These are phyloP conservation scores for Sugiyamaella boreocaroliniensis DNA, from an alignment of 805 yeast genomes.

Conservation along the genomic window DNA sequence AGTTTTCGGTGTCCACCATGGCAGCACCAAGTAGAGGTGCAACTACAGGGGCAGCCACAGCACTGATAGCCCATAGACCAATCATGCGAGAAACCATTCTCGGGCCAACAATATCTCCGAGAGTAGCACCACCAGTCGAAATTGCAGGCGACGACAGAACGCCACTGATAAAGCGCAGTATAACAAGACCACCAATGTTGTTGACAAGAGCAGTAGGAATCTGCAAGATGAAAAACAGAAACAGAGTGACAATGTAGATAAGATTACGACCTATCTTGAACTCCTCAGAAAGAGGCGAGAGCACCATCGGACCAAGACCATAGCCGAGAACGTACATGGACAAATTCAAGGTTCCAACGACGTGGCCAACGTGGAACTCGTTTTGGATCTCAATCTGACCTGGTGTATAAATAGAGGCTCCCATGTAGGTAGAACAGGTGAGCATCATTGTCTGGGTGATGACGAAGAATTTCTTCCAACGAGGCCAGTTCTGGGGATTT, in stretches of 20 bases:
- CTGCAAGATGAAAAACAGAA: conserved; percentile 45
- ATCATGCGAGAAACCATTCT: conserved; percentile 41
- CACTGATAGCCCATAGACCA: conserved; percentile 48
- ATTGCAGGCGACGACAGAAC: conserved; percentile 50
- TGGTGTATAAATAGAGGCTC: conserved; percentile 54
- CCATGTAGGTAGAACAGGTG: conserved; percentile 50
- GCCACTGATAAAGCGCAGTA: conserved; percentile 49
- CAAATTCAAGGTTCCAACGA: conserved; percentile 47
- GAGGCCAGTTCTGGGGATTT: conserved; percentile 54
- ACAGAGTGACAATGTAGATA: conserved; percentile 41
- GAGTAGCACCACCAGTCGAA: conserved; percentile 53
- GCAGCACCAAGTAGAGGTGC: conserved; percentile 56
- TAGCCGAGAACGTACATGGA: conserved; percentile 60
- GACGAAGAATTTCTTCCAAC: conserved; percentile 35
- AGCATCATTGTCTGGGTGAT: conserved; percentile 39
- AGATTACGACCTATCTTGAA: conserved; percentile 42
- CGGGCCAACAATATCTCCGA: conserved; percentile 41
- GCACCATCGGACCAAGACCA: conserved; percentile 57
- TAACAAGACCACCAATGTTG: conserved; percentile 45
- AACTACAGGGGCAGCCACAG: conserved; percentile 47
- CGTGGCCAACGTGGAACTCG: conserved; percentile 40
- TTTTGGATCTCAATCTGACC: conserved; percentile 38
- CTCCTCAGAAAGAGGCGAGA: conserved; percentile 54
- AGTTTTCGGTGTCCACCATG: conserved; percentile 39
- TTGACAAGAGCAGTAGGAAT: conserved; percentile 48